Conservation (phyloP, 2,329 filamentous ascomycete species). For the Aureobasidium sp. region DNA sequence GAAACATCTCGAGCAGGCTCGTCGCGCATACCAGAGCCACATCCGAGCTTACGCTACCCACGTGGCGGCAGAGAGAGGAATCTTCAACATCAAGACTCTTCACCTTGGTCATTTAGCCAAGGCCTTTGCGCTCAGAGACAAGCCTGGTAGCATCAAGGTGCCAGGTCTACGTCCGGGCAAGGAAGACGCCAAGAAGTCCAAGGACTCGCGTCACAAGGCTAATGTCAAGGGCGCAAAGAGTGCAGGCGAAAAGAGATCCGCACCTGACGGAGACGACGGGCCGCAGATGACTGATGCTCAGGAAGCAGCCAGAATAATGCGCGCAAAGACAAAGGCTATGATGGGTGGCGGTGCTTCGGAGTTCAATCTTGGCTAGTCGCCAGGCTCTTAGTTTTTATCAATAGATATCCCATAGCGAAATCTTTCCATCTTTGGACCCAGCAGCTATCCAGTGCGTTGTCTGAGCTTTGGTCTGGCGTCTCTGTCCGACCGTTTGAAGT, state of each 20-base stretch:
- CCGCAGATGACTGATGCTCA: constrained; percentile 31
- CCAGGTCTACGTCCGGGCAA: constrained; percentile 44
- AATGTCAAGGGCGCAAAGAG: constrained; percentile 26
- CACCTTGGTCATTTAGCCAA: constrained; percentile 93
- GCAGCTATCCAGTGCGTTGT: constrained; percentile 81
- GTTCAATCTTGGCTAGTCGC: constrained; percentile 49
- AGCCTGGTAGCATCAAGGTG: constrained; percentile 68
- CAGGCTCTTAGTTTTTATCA: constrained; percentile 20
- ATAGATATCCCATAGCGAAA: constrained; percentile 94
- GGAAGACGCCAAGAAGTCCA: constrained; percentile 41
- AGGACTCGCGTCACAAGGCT: constrained; percentile 34
- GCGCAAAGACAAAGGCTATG: constrained; percentile 45
- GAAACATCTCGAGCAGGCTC: constrained; percentile 69
- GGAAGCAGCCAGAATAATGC: constrained; percentile 48
- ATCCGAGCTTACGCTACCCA: constrained; percentile 94
- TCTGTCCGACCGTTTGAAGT: constrained; percentile 36
- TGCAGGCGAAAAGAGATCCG: constrained; percentile 25
- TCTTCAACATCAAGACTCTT: constrained; percentile 86
- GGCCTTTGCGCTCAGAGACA: constrained; percentile 82
- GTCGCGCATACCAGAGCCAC: constrained; percentile 83
- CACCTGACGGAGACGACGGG: constrained; percentile 22
- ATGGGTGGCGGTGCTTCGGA: constrained; percentile 43
- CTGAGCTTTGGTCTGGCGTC: constrained; percentile 57
- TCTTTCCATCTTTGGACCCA: constrained; percentile 89
- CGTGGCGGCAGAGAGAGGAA: constrained; percentile 71